Percentiles rank a stretch among this genome's conserved stretches.
These are phyloP conservation scores for Eremothecium cymbalariae DNA, from an alignment of 1,139 yeast species.

Conservation along the genomic window DNA sequence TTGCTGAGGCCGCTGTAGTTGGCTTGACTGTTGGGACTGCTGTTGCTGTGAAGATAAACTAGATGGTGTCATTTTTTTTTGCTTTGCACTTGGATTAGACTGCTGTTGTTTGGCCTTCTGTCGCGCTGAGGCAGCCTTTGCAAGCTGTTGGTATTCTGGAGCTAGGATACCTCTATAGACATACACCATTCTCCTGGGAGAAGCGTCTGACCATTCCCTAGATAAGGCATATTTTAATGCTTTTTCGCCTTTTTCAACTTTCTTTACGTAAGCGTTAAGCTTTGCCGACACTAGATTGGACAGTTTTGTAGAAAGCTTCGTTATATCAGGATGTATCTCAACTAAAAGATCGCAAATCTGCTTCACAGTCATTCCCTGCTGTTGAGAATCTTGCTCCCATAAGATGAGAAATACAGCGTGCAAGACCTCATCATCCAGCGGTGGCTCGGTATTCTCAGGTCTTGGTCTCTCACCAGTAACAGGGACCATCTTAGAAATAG, in stretches of 20 bases:
- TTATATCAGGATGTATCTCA: conserved; percentile 74
- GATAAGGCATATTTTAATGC: conserved; percentile 63
- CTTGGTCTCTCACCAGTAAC: conserved; percentile 73
- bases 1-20: background rate
- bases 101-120: conserved; percentile 15
- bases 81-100: conserved; percentile 16
- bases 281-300: conserved; percentile 75
- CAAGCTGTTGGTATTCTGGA: conserved; percentile 62
- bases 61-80: conserved; percentile 9
- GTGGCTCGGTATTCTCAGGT: conserved; percentile 54
- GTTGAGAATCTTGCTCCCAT: conserved; percentile 57
- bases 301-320: conserved; percentile 68
- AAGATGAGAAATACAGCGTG: conserved; percentile 65
- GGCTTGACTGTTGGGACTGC: background rate
- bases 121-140: conserved; percentile 42
- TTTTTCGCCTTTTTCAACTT: conserved; percentile 72
- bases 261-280: conserved; percentile 71
- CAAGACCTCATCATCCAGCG: conserved; percentile 67
- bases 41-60: conserved; percentile 4
- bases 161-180: conserved; percentile 72
- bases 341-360: conserved; percentile 70
- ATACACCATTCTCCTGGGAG: conserved; percentile 81
- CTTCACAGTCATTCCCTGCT: conserved; percentile 76
- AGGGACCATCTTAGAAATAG: conserved; percentile 69
- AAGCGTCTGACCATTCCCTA: conserved; percentile 83